phyloP scores from a whole-genome alignment of 1,284 basidiomycete species.

The Thecaphora frezii region DNA sequence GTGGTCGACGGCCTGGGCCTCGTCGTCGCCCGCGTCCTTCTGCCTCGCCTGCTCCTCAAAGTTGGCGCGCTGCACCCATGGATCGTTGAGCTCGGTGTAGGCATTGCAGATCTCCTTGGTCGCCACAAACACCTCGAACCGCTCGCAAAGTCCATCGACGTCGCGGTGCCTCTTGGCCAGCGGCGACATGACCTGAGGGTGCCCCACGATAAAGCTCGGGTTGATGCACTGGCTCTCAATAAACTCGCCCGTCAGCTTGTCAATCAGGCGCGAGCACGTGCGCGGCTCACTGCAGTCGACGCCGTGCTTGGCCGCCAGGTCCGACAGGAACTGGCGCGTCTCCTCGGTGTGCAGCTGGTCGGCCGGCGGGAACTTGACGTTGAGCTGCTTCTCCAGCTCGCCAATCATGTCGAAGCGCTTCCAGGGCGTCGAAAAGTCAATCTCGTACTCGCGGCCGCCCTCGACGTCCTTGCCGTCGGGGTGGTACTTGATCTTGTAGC shows the following conservation, averaged over 20 bases:
- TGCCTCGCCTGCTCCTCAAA: slow-evolving; percentile 91
- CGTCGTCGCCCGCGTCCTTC: slow-evolving; percentile 95
- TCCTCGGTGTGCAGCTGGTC: slow-evolving; percentile 85
- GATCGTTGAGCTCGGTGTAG: slow-evolving; percentile 78
- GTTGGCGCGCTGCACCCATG: slow-evolving; percentile 79
- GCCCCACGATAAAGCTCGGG: slow-evolving; percentile 91
- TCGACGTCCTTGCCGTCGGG: slow-evolving; percentile 83
- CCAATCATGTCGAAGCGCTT: slow-evolving; percentile 96
- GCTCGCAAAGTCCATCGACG: slow-evolving; percentile 80
- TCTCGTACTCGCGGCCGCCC: slow-evolving; percentile 68
- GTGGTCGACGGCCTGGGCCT: slow-evolving; percentile 88
- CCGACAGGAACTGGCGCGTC: slow-evolving; percentile 84
- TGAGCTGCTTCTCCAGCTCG: slow-evolving; percentile 90
- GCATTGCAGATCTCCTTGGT: slow-evolving; percentile 80
- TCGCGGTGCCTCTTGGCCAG: slow-evolving; percentile 67
- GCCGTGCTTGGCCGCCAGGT: slow-evolving; percentile 78
- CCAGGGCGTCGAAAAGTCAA: slow-evolving; percentile 95
- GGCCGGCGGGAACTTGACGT: slow-evolving; percentile 88
- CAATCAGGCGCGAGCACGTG: slow-evolving; percentile 90
- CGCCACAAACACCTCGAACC: slow-evolving; percentile 97
- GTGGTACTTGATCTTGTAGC: slow-evolving; percentile 84
- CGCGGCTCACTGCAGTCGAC: slow-evolving; percentile 96
- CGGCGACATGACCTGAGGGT: slow-evolving; percentile 99
- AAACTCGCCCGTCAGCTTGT: slow-evolving; percentile 96
- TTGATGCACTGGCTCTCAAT: slow-evolving; percentile 96